Evolutionary conservation across 108 stramenopile genomes (phyloP).

Genomic region (Cyclotella kingstonii): DNA sequence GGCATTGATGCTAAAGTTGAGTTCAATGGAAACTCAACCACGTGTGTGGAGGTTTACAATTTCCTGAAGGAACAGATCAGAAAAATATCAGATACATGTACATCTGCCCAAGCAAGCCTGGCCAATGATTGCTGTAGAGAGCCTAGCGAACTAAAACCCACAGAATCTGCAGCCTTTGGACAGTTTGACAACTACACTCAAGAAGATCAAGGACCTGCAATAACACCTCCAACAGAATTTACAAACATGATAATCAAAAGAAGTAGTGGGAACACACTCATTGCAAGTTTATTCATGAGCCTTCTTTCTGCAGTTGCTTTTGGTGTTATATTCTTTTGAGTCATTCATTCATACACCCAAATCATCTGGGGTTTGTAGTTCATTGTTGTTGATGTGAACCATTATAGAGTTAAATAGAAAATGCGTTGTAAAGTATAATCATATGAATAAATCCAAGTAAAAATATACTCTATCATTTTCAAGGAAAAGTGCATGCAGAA

Average conservation of each 20-base stretch:
- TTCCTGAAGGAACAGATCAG: constrained; percentile 21
- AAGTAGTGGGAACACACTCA: too few species aligned
- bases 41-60: constrained; percentile 31
- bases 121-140: constrained; percentile 20
- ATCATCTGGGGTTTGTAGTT: too few species aligned
- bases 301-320: not conserved
- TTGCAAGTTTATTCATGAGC: too few species aligned
- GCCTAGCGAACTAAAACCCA: constrained; percentile 13
- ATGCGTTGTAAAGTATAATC: too few species aligned
- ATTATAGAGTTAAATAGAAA: too few species aligned
- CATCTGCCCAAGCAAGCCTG: constrained; percentile 20
- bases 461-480: too few species aligned
- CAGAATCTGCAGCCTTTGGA: constrained; percentile 21
- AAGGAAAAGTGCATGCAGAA: too few species aligned
- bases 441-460: too few species aligned
- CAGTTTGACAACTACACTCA: not conserved
- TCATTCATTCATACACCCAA: too few species aligned
- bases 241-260: not conserved
- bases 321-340: too few species aligned
- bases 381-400: too few species aligned
- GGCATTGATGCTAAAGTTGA: constrained; percentile 28
- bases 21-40: constrained; percentile 37
- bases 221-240: constrained; percentile 21
- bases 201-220: constrained; percentile 1
- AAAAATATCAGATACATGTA: constrained; percentile 31